Evolutionary conservation across 306 rosid genomes (phyloP).

Genomic region (Calophaca sinica): DNA sequence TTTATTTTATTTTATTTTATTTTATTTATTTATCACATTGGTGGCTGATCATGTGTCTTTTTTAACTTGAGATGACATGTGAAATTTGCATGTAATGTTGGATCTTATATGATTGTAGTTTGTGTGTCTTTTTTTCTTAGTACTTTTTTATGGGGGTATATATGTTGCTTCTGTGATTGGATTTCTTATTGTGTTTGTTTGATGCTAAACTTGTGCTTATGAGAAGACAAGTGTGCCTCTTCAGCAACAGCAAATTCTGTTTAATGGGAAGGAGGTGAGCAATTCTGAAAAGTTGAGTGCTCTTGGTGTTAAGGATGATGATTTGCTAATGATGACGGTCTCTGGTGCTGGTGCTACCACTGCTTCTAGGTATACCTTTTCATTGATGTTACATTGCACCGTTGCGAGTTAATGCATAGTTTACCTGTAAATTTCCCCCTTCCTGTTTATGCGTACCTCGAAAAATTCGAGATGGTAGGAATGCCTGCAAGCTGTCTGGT

Average conservation of each 20-base stretch:
- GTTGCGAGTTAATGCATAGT: conserved; percentile 14
- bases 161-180: conserved; percentile 36
- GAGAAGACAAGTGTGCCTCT: conserved; percentile 83
- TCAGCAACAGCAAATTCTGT: conserved; percentile 87
- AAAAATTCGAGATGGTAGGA: neutral
- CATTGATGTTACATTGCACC: conserved; percentile 16
- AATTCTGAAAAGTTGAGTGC: conserved; percentile 80
- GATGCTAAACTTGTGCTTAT: conserved; percentile 40
- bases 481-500: conserved; percentile 2
- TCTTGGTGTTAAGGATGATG: conserved; percentile 88
- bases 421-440: neutral
- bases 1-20: too few species aligned
- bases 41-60: conserved; percentile 8
- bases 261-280: conserved; percentile 75
- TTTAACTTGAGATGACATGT: neutral
- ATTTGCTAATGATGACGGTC: conserved; percentile 82
- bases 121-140: neutral
- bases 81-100: conserved; percentile 30
- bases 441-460: neutral
- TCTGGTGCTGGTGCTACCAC: conserved; percentile 50
- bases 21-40: neutral
- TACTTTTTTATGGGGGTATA: too few species aligned
- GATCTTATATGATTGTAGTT: conserved; percentile 32
- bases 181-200: conserved; percentile 45
- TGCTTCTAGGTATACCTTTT: conserved; percentile 62